phyloP scores from a whole-genome alignment of 345 rosid genomes.

The Geranium rotundifolium region DNA sequence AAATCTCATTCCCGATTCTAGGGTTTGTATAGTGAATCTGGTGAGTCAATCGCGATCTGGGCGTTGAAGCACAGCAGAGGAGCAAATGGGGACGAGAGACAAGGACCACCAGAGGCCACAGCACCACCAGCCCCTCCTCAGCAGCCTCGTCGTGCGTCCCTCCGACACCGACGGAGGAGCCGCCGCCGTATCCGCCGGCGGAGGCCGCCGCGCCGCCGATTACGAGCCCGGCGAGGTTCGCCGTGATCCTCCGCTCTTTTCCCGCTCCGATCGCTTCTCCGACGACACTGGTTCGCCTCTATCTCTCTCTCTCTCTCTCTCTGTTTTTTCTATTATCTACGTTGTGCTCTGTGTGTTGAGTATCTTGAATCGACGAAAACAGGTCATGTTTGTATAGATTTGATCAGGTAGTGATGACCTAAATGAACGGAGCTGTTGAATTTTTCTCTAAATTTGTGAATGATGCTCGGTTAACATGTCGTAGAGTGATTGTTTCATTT shows the following conservation, averaged over 20 bases:
- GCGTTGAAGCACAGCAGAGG: background rate
- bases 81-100: slow-evolving; percentile 62
- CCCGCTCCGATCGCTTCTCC: slow-evolving; percentile 52
- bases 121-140: slow-evolving; percentile 67
- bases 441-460: no score
- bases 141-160: slow-evolving; percentile 78
- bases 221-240: slow-evolving; percentile 61
- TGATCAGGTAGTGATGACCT: no score
- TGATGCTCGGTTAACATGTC: no score
- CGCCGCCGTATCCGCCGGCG: slow-evolving; percentile 11
- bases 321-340: background rate
- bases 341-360: background rate
- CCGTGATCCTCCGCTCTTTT: slow-evolving; percentile 40
- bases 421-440: no score
- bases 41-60: background rate
- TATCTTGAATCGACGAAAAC: background rate
- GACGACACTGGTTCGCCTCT: slow-evolving; percentile 51
- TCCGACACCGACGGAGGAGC: slow-evolving; percentile 39
- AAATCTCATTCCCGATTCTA: background rate
- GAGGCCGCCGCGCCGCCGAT: slow-evolving; percentile 30
- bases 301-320: background rate
- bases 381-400: no score
- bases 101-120: slow-evolving; percentile 36
- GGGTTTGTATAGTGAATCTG: background rate
- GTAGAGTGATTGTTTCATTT: no score